A percentile compares a stretch with the other conserved stretches of the same genome.
Conservation (phyloP, 148 eudicot genomes). For the Vaccinium vitisidaea region DNA sequence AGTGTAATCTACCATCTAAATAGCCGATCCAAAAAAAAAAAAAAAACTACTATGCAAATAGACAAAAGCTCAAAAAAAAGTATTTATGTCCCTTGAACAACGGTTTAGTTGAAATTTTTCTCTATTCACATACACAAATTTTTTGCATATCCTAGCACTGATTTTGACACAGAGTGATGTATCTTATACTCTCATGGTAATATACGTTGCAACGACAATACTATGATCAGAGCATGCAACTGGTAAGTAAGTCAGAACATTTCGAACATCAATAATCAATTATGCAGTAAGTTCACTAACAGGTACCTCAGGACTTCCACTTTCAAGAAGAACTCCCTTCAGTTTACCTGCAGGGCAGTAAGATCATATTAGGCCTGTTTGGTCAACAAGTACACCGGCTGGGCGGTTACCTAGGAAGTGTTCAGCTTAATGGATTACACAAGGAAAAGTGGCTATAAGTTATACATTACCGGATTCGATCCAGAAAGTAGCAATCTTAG, state of each 20-base stretch:
- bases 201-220: neutral
- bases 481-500: constrained; percentile 98
- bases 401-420: neutral
- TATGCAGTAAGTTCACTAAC: neutral
- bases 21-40: neutral
- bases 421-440: neutral
- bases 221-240: neutral
- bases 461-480: constrained; percentile 68
- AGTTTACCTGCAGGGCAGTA: constrained; percentile 58
- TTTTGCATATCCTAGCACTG: neutral
- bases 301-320: constrained; percentile 94
- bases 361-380: neutral
- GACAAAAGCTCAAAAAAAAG: neutral
- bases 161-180: neutral
- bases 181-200: neutral
- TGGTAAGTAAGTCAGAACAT: neutral
- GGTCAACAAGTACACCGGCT: neutral
- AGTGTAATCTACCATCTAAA: neutral
- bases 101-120: neutral
- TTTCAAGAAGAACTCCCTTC: constrained; percentile 92
- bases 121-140: neutral
- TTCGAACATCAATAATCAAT: neutral
- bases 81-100: neutral
- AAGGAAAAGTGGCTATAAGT: neutral
- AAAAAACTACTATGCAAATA: too few species aligned